Conservation (phyloP, 495 filamentous ascomycete genomes). For the Oidiodendron maius region DNA sequence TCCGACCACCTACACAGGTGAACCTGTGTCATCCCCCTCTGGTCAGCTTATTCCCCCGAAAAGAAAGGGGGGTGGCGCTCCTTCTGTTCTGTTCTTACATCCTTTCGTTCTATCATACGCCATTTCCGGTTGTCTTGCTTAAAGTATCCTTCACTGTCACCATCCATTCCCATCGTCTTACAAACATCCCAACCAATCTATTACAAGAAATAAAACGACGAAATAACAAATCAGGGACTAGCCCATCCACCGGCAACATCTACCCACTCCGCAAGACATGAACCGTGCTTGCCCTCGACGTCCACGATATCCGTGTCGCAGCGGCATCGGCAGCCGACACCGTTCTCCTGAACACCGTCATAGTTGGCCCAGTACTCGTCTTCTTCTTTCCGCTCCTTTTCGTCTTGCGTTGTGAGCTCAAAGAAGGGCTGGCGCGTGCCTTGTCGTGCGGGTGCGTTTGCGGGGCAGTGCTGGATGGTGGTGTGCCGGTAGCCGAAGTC, state of each 20-base stretch:
- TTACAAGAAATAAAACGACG: too few relatives aligned
- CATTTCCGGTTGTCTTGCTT: too few relatives aligned
- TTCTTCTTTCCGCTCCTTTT: constrained; percentile 85
- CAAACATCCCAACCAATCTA: too few relatives aligned
- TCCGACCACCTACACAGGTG: too few relatives aligned
- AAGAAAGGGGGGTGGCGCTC: too few relatives aligned
- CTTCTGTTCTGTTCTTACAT: too few relatives aligned
- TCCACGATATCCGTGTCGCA: constrained; percentile 99
- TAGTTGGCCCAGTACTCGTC: constrained; percentile 93
- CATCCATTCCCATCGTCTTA: too few relatives aligned
- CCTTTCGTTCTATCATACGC: too few relatives aligned
- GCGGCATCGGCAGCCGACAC: constrained; percentile 91
- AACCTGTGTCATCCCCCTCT: too few relatives aligned
- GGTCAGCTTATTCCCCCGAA: too few relatives aligned
- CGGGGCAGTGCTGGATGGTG: constrained; percentile 97
- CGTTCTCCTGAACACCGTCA: constrained; percentile 88
- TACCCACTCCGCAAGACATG: constrained; percentile 94
- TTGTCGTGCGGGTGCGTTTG: constrained; percentile 90
- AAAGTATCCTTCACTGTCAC: too few relatives aligned
- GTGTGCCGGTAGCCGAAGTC: constrained; percentile 98
- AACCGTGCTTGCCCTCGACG: constrained; percentile 94
- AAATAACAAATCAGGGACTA: constrained; percentile 42
- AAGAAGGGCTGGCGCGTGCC: constrained; percentile 74
- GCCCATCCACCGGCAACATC: constrained; percentile 95
- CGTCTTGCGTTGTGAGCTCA: constrained; percentile 78